Percentiles rank a stretch among this genome's conserved stretches.
Evolutionary conservation across 148 eudicot genomes (phyloP).

Genomic region (Chenopodium berlandieri): DNA sequence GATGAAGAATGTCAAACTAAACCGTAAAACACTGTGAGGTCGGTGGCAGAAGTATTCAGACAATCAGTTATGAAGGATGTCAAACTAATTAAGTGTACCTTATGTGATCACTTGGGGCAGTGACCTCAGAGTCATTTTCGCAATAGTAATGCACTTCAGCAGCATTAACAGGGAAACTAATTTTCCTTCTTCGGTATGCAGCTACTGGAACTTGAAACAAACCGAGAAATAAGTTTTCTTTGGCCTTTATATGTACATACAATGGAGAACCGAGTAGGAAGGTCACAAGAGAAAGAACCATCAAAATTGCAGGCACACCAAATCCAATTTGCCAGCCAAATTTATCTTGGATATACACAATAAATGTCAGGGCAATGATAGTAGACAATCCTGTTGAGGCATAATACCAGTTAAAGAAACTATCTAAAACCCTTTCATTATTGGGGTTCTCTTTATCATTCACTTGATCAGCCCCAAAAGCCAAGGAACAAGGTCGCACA

Average conservation of each 20-base stretch:
- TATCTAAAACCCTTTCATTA: slow-evolving; percentile 29
- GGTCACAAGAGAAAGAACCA: slow-evolving; percentile 45
- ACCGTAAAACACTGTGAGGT: not conserved
- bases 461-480: slow-evolving; percentile 48
- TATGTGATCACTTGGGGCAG: slow-evolving; percentile 13
- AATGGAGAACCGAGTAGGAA: slow-evolving; percentile 56
- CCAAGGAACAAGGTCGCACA: slow-evolving; percentile 44
- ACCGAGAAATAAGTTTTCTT: slow-evolving; percentile 51
- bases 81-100: slow-evolving; percentile 15
- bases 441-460: slow-evolving; percentile 27
- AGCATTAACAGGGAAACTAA: slow-evolving; percentile 3
- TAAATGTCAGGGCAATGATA: slow-evolving; percentile 51
- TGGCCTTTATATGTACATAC: slow-evolving; percentile 49
- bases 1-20: not conserved
- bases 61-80: not conserved
- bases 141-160: slow-evolving; percentile 21
- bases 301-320: slow-evolving; percentile 60
- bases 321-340: slow-evolving; percentile 71
- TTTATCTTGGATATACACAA: slow-evolving; percentile 80
- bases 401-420: slow-evolving; percentile 35
- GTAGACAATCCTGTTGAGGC: slow-evolving; percentile 25
- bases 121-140: slow-evolving; percentile 8
- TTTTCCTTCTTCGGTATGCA: slow-evolving; percentile 44
- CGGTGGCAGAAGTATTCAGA: not conserved
- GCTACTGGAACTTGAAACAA: slow-evolving; percentile 57